Conservation (phyloP, 495 filamentous ascomycete genomes). For the Podospora tetraspora region DNA sequence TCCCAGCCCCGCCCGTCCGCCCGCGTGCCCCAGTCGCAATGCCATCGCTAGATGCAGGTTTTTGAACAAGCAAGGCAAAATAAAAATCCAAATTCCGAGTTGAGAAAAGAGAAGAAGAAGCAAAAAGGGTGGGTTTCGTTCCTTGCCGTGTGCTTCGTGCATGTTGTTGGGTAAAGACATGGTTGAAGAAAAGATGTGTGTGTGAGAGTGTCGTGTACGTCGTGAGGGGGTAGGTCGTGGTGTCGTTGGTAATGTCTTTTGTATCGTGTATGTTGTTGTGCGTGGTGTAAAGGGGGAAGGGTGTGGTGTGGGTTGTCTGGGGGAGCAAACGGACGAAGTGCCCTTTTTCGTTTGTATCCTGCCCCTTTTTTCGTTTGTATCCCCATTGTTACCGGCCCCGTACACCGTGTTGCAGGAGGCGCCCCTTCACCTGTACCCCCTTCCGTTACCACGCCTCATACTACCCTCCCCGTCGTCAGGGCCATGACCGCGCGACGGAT, state of each 20-base stretch:
- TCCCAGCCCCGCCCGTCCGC: background rate
- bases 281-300: background rate
- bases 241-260: background rate
- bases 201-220: background rate
- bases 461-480: background rate
- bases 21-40: background rate
- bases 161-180: background rate
- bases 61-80: background rate
- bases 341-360: background rate
- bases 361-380: background rate
- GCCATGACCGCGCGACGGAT: conserved; percentile 5
- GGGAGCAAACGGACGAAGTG: background rate
- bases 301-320: background rate
- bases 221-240: background rate
- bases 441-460: background rate
- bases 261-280: background rate
- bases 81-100: background rate
- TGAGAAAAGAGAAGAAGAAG: background rate
- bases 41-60: conserved; percentile 4
- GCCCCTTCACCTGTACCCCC: background rate
- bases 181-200: background rate
- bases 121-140: background rate
- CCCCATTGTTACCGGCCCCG: background rate
- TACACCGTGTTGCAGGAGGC: background rate
- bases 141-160: background rate